Conservation (phyloP, 192 early-diverging fungal genomes). For the Gonapodya sp. region DNA sequence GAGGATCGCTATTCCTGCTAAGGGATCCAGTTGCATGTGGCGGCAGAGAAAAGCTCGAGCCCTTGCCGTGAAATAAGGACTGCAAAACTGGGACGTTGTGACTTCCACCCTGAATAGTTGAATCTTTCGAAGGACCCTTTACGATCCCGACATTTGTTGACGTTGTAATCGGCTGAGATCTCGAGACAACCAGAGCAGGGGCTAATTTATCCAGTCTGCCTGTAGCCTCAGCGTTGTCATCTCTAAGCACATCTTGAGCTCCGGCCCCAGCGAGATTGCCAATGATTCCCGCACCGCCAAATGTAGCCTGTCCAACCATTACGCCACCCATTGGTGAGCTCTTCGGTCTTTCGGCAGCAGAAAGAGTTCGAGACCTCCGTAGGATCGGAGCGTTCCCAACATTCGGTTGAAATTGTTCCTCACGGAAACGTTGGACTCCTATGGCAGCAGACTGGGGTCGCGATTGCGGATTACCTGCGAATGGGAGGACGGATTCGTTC, state of each 20-base stretch:
- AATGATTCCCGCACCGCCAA: not conserved
- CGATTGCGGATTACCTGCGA: not conserved
- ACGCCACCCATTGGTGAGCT: not conserved
- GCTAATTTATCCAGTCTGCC: not conserved
- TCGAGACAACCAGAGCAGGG: not conserved
- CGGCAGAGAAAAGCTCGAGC: not conserved
- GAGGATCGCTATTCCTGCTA: not conserved
- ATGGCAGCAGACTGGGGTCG: not conserved
- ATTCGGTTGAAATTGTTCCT: too few relatives aligned
- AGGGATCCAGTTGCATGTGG: not conserved
- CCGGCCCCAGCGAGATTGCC: not conserved
- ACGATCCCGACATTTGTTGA: too few relatives aligned
- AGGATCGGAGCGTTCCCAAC: too few relatives aligned
- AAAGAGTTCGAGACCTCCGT: not conserved
- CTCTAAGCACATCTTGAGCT: not conserved
- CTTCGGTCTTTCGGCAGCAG: not conserved
- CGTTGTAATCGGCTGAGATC: not conserved
- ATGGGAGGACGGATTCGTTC: not conserved
- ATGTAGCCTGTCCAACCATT: not conserved
- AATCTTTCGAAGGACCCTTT: too few relatives aligned
- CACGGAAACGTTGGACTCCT: too few relatives aligned
- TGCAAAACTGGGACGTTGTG: too few relatives aligned
- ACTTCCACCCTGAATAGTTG: too few relatives aligned
- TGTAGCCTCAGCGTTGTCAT: not conserved
- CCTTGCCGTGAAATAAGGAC: not conserved